Evolutionary conservation across 768 basidiomycete species (phyloP), one percentile per base, ranked within the genome.

Genomic region (Royoungia palumana): DNA sequence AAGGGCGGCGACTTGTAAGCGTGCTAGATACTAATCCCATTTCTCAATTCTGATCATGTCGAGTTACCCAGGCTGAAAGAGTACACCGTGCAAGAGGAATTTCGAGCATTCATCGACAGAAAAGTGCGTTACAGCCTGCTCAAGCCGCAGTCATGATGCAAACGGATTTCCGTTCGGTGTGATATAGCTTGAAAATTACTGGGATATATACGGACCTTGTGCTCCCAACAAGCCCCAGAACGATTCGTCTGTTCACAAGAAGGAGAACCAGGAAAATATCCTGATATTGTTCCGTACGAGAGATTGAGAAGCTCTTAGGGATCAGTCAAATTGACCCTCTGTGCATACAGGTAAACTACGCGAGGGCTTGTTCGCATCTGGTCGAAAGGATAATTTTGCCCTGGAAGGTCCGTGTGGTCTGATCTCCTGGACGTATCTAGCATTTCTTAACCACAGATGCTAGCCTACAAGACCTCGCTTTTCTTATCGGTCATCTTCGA

Each of bases 381-480:
- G 70, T 24, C 75, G 88, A 48, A 70, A 50, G 17, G 88, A 88
- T 60, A 49, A 45, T 3, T 88, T 90, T 58, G 76, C 83, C 2
- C 46, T 83, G 12, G 84, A 89, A 79, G 88, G 87, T 86, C 49
- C 35, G 73, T 46, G 25, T 24, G 10, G 10, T 22, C 35, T 22
- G 20, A 21, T n/a, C 4, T 44, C 6, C 28, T n/a, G 20, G 4
- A 28, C 44, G 12, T 45, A 25, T 27, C 16, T 13, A 22, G 8
- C 22, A 35, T 41, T 25, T 40, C 39, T 39, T 44, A 43, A 43
- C 25, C 28, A 40, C 41, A 22, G 20, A 44, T 19, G n/a, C 17
- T 58, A 89, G 88, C 79, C 2, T 89, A 87, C 61, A 84, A 90
- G 67, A 85, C 78, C 5, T 90, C 88, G 0, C 70, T 89, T 19